Base-by-base conservation (phyloP, 2,329 filamentous ascomycete genomes). In the Penicillium sp. region DNA sequence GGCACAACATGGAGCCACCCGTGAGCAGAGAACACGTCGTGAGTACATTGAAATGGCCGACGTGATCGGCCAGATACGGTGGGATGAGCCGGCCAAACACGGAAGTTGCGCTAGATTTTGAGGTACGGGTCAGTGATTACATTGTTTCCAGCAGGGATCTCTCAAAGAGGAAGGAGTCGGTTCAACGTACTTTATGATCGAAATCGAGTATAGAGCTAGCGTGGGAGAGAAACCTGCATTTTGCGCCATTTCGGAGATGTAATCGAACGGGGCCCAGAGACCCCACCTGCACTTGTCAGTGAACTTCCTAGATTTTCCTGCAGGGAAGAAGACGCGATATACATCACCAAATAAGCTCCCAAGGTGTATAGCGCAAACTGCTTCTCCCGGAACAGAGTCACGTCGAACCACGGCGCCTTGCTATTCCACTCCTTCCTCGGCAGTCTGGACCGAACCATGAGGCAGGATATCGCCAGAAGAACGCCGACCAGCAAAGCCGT, bases 11-110 rank as follows among this genome's bases (percentile, higher is more conserved):
- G 1, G 61, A 60, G 2, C 46, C 33, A 0, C 60, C 56, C 4
- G 54, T 63, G 16, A 49, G 6, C 5, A 52, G 22, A 13, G 54
- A 47, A 35, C 44, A 55, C 6, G 53, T 35, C 1, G 55, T 59
- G 10, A 67, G 46, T 5, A 63, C 54, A 36, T 68, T 69, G 48
- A 66, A 68, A 42, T 62, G 57, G 4, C 65, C 64, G 18, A 67
- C 35, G 13, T 53, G 44, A 44, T 69, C 66, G 13, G 53, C 62
- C 7, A 67, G 36, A 25, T 58, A 52, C 24, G 52, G 56, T 0
- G 64, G 64, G 33, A 69, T 42, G 2, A 67, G 55, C 13, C 65
- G 60, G 4, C 66, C 66, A 2, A 51, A 51, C 22, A 68, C 43
- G 2, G 65, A 69, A 11, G 58, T 54, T 18, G 59, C 60, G 52